phyloP scores from a whole-genome alignment of 2,329 filamentous ascomycete genomes.

The Tolypocladium album region DNA sequence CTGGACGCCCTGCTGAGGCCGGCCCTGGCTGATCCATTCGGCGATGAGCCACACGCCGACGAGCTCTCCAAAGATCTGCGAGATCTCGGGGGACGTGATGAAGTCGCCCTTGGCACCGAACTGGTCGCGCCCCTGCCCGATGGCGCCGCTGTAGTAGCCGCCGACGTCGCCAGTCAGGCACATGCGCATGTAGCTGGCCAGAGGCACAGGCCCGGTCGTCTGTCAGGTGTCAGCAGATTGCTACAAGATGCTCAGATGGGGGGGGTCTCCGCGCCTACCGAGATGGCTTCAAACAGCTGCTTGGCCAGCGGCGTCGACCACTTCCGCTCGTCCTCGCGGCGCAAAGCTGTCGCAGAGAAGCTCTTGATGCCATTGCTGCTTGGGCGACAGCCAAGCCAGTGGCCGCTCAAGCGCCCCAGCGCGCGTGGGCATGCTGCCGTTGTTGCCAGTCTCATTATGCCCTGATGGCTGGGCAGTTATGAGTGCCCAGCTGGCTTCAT shows the following conservation, averaged over 20 bases:
- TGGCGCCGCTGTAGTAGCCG: conserved; percentile 82
- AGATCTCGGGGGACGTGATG: conserved; percentile 94
- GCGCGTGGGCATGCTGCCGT: neutral
- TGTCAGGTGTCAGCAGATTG: conserved; percentile 13
- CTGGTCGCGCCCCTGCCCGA: conserved; percentile 61
- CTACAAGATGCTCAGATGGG: neutral
- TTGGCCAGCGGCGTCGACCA: conserved; percentile 94
- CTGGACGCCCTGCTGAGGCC: conserved; percentile 62
- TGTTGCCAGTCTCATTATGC: neutral
- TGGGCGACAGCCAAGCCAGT: neutral
- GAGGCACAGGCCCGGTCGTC: conserved; percentile 77
- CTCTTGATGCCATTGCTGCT: neutral
- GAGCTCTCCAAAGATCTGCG: conserved; percentile 91
- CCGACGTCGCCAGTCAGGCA: conserved; percentile 84
- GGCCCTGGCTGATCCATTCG: conserved; percentile 91
- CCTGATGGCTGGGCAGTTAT: neutral
- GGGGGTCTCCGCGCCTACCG: conserved; percentile 39
- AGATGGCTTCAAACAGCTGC: conserved; percentile 76
- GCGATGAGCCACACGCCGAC: conserved; percentile 90
- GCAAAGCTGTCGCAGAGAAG: neutral
- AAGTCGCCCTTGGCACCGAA: conserved; percentile 95
- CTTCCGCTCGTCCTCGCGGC: conserved; percentile 36
- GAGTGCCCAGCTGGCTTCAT: neutral
- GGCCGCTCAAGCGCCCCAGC: neutral
- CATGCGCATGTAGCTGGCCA: conserved; percentile 97